These are phyloP conservation scores for Fusarium pseudocircinatum DNA, from an alignment of 2,329 filamentous ascomycete genomes.

Conservation along the genomic window DNA sequence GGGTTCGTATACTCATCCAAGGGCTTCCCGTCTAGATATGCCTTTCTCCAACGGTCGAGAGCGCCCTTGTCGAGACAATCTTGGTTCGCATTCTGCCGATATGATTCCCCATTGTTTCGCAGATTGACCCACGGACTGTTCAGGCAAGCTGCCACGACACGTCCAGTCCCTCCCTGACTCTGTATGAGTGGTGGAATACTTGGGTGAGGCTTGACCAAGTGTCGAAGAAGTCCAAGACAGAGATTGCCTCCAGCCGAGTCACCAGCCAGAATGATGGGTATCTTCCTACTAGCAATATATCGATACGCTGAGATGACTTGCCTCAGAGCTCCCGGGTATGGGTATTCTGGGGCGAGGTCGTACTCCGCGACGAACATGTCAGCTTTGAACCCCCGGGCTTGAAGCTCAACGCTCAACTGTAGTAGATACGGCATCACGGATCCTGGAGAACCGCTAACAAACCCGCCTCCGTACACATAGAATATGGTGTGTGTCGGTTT, in stretches of 20 bases:
- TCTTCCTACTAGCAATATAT: not conserved
- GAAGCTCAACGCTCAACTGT: not conserved
- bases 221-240: not conserved
- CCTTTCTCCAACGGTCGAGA: not conserved
- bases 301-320: not conserved
- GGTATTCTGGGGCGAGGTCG: not conserved
- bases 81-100: not conserved
- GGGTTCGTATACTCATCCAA: not conserved
- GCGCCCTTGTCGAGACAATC: not conserved
- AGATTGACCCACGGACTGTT: not conserved
- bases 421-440: not conserved
- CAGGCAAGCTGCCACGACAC: not conserved
- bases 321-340: not conserved
- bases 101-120: not conserved
- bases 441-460: not conserved
- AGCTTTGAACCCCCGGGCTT: not conserved
- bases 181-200: fast-evolving
- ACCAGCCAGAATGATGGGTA: not conserved
- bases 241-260: not conserved
- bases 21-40: not conserved
- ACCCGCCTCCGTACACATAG: not conserved
- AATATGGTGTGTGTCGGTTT: not conserved
- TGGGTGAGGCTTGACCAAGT: not conserved
- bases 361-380: not conserved
- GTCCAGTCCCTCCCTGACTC: fast-evolving